phyloP scores from a whole-genome alignment of 1,284 basidiomycete genomes.

The Baeospora myosura region DNA sequence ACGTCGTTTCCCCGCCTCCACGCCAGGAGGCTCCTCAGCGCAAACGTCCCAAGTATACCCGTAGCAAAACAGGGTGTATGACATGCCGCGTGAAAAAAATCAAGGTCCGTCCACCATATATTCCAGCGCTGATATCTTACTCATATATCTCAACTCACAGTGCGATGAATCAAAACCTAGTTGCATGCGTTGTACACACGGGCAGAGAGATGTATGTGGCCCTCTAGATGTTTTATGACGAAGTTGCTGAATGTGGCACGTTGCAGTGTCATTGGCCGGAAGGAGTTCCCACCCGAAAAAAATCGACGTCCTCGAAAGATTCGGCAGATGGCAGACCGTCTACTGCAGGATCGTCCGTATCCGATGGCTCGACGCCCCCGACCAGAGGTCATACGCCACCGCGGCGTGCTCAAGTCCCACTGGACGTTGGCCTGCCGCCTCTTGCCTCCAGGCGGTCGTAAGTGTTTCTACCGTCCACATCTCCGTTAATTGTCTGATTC shows the following conservation, averaged over 20 bases:
- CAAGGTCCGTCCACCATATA: constrained; percentile 45
- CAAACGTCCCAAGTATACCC: constrained; percentile 79
- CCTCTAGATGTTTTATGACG: constrained; percentile 7
- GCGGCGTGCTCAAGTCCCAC: constrained; percentile 31
- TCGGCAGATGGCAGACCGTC: constrained; percentile 49
- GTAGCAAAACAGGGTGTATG: constrained; percentile 78
- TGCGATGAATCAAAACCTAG: constrained; percentile 78
- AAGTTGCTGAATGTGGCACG: constrained; percentile 4
- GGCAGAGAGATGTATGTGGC: constrained; percentile 61
- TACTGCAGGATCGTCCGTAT: constrained; percentile 58
- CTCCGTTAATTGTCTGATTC: constrained; percentile 12
- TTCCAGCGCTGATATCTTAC: constrained; percentile 12
- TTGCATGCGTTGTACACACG: constrained; percentile 73
- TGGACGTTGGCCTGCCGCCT: constrained; percentile 45
- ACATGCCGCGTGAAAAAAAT: constrained; percentile 84
- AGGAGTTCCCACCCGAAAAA: constrained; percentile 56
- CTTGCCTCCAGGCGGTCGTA: constrained; percentile 49
- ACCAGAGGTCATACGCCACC: constrained; percentile 57
- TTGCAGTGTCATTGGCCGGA: constrained; percentile 77
- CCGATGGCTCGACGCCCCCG: constrained; percentile 57
- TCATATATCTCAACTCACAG: constrained; percentile 27
- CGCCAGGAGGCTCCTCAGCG: constrained; percentile 49
- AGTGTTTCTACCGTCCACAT: constrained; percentile 3
- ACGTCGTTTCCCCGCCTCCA: constrained; percentile 38
- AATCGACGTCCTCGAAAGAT: constrained; percentile 40